phyloP scores from a whole-genome alignment of 2,329 filamentous ascomycete species.

The Pseudopyrenochaeta lycopersici region DNA sequence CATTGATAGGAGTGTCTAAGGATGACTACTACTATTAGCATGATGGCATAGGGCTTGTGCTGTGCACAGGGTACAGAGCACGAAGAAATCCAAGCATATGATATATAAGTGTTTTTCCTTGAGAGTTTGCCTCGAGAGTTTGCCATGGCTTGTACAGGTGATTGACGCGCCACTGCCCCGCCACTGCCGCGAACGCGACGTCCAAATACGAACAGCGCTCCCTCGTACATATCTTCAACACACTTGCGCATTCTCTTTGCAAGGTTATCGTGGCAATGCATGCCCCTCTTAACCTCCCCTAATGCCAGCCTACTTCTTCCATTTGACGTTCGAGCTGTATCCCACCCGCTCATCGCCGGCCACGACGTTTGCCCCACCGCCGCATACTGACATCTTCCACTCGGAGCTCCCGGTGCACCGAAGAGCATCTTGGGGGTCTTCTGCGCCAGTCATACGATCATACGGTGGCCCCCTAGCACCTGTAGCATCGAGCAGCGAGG shows the following conservation, averaged over 20 bases:
- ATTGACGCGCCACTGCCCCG: slow-evolving; percentile 18
- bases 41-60: not conserved
- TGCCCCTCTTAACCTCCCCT: slow-evolving; percentile 20
- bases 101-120: not conserved
- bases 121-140: not conserved
- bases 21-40: slow-evolving; percentile 2
- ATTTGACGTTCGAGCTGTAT: slow-evolving; percentile 68
- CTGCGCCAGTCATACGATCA: slow-evolving; percentile 17
- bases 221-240: not conserved
- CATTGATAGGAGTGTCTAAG: slow-evolving; percentile 12
- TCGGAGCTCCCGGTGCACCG: slow-evolving; percentile 54
- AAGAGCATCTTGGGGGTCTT: slow-evolving; percentile 49
- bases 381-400: slow-evolving; percentile 57
- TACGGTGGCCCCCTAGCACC: slow-evolving; percentile 26
- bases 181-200: not conserved
- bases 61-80: slow-evolving; percentile 1
- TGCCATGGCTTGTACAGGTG: not conserved
- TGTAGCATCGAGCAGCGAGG: slow-evolving; percentile 36
- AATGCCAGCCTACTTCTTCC: slow-evolving; percentile 72
- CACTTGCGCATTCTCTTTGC: not conserved
- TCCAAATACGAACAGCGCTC: slow-evolving; percentile 6
- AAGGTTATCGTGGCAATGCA: slow-evolving; percentile 22
- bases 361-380: slow-evolving; percentile 50
- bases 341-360: slow-evolving; percentile 47
- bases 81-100: slow-evolving; percentile 2